Evolutionary conservation across 305 asterid genomes (phyloP), one percentile per base, ranked within the genome.

Genomic region (Fraxinus dipetala): DNA sequence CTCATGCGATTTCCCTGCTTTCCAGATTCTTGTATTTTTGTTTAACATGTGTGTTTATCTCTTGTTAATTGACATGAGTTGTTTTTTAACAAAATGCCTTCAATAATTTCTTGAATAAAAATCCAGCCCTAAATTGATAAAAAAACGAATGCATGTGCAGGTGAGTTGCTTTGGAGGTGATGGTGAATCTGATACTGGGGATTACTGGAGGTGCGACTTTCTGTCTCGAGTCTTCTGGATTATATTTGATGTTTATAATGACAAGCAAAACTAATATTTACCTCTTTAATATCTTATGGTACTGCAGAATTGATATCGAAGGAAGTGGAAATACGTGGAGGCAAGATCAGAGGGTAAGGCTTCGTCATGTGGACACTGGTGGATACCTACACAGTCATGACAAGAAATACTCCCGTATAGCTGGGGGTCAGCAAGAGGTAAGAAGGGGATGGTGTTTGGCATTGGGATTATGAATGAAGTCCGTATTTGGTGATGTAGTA

Each of bases 401-500:
- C 89, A 95, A 92, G 96, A 95, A 95, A 84, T 95, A 93, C 89
- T 89, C 91, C 32, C 98, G 98, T 48, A 94, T 95, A 79, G 99
- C 98, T 22, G 99, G 99, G 61, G 98, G 98, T 20, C 99, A 94
- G 85, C 99, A 94, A 88, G 98, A 95, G 99, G 99, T 95, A 63
- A 87, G 89, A 76, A 76, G 67, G 36, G 31, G 28, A 7, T 59
- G 70, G 13, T 4, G 31, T 59, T 59, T 22, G 13, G 14, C 13
- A 18, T 8, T 59, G 70, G 70, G 31, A 59, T 59, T 54, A 54
- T 5, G 24, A n/a, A 54, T 54, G 63, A n/a, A 54, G 63, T 54
- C 63, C 24, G n/a, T 43, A 43, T 43, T 43, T 48, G 6, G 18
- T 48, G 16, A 45, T 13, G 40, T 28, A 22, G 18, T 36, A 40